These are phyloP conservation scores for Phytophthora hibernalis DNA, from an alignment of 352 stramenopile species.

Conservation along the genomic window DNA sequence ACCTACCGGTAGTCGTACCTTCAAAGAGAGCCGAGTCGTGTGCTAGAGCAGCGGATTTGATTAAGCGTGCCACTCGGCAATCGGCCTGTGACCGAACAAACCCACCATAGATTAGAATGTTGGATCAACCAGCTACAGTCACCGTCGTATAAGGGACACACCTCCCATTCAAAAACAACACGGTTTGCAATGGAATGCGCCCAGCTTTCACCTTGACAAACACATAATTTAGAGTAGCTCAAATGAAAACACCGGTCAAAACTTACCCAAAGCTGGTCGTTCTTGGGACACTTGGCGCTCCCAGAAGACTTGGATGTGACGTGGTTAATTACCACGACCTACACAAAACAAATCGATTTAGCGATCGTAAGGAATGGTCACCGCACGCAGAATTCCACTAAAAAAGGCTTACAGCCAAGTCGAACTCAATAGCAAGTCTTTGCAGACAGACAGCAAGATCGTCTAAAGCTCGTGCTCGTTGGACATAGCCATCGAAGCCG, in stretches of 20 bases:
- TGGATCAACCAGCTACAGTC: too few relatives aligned
- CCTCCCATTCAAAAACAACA: slow-evolving; percentile 73
- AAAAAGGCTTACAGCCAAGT: slow-evolving; percentile 51
- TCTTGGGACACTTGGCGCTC: slow-evolving; percentile 26
- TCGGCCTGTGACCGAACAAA: slow-evolving; percentile 36
- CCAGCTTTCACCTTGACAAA: slow-evolving; percentile 70
- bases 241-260: neutral
- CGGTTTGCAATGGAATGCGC: slow-evolving; percentile 70
- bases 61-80: slow-evolving; percentile 46
- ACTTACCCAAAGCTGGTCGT: slow-evolving; percentile 43
- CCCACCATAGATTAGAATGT: neutral
- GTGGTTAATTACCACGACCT: slow-evolving; percentile 80
- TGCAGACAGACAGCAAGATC: slow-evolving; percentile 77
- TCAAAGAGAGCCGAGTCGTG: slow-evolving; percentile 49
- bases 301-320: slow-evolving; percentile 60
- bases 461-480: slow-evolving; percentile 76
- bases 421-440: slow-evolving; percentile 57
- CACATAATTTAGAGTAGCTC: neutral
- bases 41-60: slow-evolving; percentile 58
- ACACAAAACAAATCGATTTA: neutral
- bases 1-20: slow-evolving; percentile 29
- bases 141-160: slow-evolving; percentile 16
- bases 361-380: neutral
- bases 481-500: slow-evolving; percentile 75
- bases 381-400: neutral